A percentile compares a stretch with the other conserved stretches of the same genome.
These are phyloP conservation scores for Kalmanozyma brasiliensis DNA, from an alignment of 1,284 basidiomycete species.

Conservation along the genomic window DNA sequence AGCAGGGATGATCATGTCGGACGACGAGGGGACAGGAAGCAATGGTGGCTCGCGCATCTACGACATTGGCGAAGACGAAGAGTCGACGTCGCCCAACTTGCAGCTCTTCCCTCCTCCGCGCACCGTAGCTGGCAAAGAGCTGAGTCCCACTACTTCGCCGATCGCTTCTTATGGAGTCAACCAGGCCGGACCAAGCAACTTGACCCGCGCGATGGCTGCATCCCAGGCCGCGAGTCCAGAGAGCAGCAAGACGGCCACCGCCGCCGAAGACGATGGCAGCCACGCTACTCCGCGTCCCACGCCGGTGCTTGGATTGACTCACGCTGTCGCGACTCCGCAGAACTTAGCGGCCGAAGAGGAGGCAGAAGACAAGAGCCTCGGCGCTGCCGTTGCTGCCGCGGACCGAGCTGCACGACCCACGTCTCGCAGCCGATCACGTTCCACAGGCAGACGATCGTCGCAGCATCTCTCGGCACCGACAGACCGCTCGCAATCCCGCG, in stretches of 20 bases:
- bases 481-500: conserved; percentile 25
- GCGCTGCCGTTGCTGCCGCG: background rate
- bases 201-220: conserved; percentile 41
- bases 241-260: conserved; percentile 21
- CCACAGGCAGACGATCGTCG: conserved; percentile 11
- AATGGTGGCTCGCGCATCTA: conserved; percentile 39
- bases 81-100: conserved; percentile 11
- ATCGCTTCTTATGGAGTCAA: conserved; percentile 30
- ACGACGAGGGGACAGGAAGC: conserved; percentile 47
- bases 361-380: conserved; percentile 18
- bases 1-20: conserved; percentile 58
- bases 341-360: conserved; percentile 9
- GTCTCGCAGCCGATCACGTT: conserved; percentile 28
- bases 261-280: conserved; percentile 36
- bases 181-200: conserved; percentile 46
- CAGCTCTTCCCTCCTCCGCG: conserved; percentile 35
- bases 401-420: background rate
- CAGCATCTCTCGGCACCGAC: conserved; percentile 5
- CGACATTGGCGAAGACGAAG: conserved; percentile 44
- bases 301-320: conserved; percentile 29
- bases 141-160: conserved; percentile 40
- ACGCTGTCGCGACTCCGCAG: conserved; percentile 30
- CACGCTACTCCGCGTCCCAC: conserved; percentile 36
- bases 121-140: background rate
- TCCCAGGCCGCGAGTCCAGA: conserved; percentile 27